A percentile compares a stretch with the other conserved stretches of the same genome.
Conservation (phyloP, 305 asterid genomes). For the Plantago rigida region DNA sequence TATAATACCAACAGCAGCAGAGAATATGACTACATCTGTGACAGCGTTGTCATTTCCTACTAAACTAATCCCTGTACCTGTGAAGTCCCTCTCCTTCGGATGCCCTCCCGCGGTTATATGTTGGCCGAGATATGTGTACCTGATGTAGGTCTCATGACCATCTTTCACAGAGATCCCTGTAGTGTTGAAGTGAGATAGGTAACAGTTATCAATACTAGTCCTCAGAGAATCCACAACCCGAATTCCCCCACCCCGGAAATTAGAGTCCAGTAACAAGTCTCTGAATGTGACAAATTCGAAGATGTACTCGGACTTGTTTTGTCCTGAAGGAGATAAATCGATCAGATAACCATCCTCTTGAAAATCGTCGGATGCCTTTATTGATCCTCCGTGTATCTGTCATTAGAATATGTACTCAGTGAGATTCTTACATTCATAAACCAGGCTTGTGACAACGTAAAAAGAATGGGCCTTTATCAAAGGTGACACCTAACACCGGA, state of each 20-base stretch:
- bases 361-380: constrained; percentile 60
- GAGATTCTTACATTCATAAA: background rate
- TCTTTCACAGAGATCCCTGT: constrained; percentile 49
- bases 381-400: constrained; percentile 82
- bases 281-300: constrained; percentile 63
- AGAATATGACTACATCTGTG: constrained; percentile 66
- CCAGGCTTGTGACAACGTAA: too few species aligned
- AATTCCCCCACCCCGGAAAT: constrained; percentile 75
- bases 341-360: constrained; percentile 51
- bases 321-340: constrained; percentile 46
- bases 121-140: constrained; percentile 69
- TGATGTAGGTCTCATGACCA: constrained; percentile 75
- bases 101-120: constrained; percentile 72
- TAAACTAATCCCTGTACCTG: constrained; percentile 61
- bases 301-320: constrained; percentile 30
- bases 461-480: too few species aligned
- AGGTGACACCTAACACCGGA: too few species aligned
- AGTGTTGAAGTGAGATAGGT: constrained; percentile 60
- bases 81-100: constrained; percentile 41
- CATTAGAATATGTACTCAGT: background rate
- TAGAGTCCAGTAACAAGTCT: constrained; percentile 60
- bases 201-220: constrained; percentile 69
- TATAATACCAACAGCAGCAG: constrained; percentile 54
- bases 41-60: constrained; percentile 67
- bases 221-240: constrained; percentile 57